These are phyloP conservation scores for carrot (Daucus carota) DNA, from an alignment of 129 eudicot genomes.

Conservation along the genomic window DH1_v3.0 NC_030382.2:41566001-41566500, in stretches of 20 bases:
- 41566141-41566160: neutral
- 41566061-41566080: neutral
- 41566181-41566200: neutral
- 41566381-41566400: too few species aligned
- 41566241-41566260: conserved; percentile 1
- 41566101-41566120: neutral
- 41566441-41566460: too few species aligned
- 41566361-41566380: too few species aligned
- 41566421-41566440: too few species aligned
- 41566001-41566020: conserved; percentile 6
- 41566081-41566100: neutral
- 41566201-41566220: neutral
- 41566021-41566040: neutral
- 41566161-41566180: neutral
- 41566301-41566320: too few species aligned
- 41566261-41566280: neutral
- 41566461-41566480: too few species aligned
- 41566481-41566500: too few species aligned
- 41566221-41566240: neutral
- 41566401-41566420: too few species aligned
- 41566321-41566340: too few species aligned
- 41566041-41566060: neutral
- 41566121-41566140: neutral
- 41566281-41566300: neutral
- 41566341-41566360: too few species aligned